These are phyloP conservation scores for Apiospora aurea DNA, from an alignment of 2,329 filamentous ascomycete genomes.

Conservation along the genomic window DNA sequence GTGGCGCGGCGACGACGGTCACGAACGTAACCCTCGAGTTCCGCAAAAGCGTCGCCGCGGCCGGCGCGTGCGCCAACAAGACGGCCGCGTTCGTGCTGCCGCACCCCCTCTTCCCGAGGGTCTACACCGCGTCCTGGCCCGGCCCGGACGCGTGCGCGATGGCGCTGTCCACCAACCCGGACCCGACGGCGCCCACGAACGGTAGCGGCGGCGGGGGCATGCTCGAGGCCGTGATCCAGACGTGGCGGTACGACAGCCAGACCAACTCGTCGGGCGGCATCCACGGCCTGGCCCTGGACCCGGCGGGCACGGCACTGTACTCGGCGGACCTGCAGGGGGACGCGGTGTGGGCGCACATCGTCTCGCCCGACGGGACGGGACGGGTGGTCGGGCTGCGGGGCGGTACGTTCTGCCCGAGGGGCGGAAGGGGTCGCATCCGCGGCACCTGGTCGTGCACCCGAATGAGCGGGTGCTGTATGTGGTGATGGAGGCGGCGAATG, in stretches of 20 bases:
- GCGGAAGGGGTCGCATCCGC: slow-evolving; percentile 26
- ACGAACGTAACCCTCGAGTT: background rate
- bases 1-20: background rate
- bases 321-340: slow-evolving; percentile 34
- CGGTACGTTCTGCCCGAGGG: background rate
- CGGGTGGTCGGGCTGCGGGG: background rate
- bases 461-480: slow-evolving; percentile 31
- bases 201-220: background rate
- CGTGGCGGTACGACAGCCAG: slow-evolving; percentile 29
- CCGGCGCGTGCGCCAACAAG: slow-evolving; percentile 27
- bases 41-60: slow-evolving; percentile 10
- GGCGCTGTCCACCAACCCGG: slow-evolving; percentile 22
- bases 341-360: slow-evolving; percentile 33
- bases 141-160: slow-evolving; percentile 32
- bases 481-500: slow-evolving; percentile 32
- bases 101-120: slow-evolving; percentile 27
- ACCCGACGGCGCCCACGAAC: background rate
- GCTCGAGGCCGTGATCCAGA: slow-evolving; percentile 12
- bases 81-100: slow-evolving; percentile 32
- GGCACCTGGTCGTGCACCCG: slow-evolving; percentile 31
- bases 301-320: slow-evolving; percentile 24
- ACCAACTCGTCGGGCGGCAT: slow-evolving; percentile 29
- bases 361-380: slow-evolving; percentile 23
- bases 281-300: slow-evolving; percentile 33
- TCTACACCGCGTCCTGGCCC: slow-evolving; percentile 31